Base-by-base conservation (phyloP, 23 red algal genomes). In the Gracilaria caudata region DNA sequence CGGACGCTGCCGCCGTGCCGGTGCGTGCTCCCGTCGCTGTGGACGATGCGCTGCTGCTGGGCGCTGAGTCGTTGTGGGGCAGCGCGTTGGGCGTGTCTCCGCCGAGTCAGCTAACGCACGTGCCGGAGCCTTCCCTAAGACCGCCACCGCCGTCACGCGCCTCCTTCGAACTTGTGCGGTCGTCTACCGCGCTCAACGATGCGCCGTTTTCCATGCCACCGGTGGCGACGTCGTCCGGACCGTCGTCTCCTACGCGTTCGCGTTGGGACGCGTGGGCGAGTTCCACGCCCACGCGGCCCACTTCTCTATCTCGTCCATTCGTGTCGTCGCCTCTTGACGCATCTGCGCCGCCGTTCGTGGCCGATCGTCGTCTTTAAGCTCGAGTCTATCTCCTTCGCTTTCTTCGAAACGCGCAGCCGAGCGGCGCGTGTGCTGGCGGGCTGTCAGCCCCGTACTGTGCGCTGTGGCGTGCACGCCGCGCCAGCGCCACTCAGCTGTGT, bases 191-290 rank as follows among this genome's bases (percentile, higher is more conserved):
- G 49, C 49, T 53, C 12, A 16, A 9, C 1, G 49, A 53, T 1
- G 49, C 49, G 49, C 14, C 49, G 49, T 53, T 53, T 16, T 2
- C 19, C 12, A 13, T 16, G 32, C 7, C 32, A 30, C 9, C 61
- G 29, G 30, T 7, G 30, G 25, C 30, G 61, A 4, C 61, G 25
- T 36, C 32, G 61, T 16, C 61, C 21, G 23, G 25, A 9, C 61
- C 61, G 61, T 25, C 61, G 61, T 66, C 61, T 29, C 30, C 61
- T 9, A 0, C 37, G 29, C 70, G 9, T 21, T 43, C 70, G 70
- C 70, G 25, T 24, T 75, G 70, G 70, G 70, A 75, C 33, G 70
- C 70, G n/a, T 75, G 70, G 70, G 21, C 10, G 17, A 29, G 21
- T 9, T 4, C 33, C 23, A 3, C 70, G n/a, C 24, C 70, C 0